phyloP scores from a whole-genome alignment of 169 alveolate genomes.

The Plasmodium blacklocki region DNA sequence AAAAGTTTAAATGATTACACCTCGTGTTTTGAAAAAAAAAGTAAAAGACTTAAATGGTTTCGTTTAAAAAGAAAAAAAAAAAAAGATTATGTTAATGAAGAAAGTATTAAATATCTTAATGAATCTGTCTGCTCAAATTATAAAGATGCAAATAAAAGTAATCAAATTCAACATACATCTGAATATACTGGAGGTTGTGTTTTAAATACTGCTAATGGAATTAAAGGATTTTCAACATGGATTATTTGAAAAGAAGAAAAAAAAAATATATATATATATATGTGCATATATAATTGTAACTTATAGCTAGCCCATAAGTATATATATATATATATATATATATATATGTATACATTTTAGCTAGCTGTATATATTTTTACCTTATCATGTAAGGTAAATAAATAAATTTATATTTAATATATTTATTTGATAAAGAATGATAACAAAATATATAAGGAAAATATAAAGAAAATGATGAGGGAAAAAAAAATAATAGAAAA shows the following conservation, averaged over 20 bases:
- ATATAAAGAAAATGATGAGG: too few species aligned
- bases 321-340: too few species aligned
- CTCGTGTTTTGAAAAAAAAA: slow-evolving; percentile 44
- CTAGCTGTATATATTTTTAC: too few species aligned
- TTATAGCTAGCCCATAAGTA: too few species aligned
- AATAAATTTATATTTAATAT: too few species aligned
- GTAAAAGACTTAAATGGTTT: slow-evolving; percentile 58
- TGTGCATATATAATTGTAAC: too few species aligned
- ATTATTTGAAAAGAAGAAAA: slow-evolving; percentile 29
- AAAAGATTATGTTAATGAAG: slow-evolving; percentile 29
- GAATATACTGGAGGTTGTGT: slow-evolving; percentile 27
- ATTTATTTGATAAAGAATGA: too few species aligned
- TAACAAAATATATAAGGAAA: too few species aligned
- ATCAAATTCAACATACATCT: slow-evolving; percentile 16
- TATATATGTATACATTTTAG: too few species aligned
- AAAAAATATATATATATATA: neutral
- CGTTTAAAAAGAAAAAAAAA: slow-evolving; percentile 62
- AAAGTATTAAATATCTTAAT: slow-evolving; percentile 55
- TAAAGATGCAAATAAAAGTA: slow-evolving; percentile 53
- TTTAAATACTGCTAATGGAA: slow-evolving; percentile 49
- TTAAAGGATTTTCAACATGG: slow-evolving; percentile 64
- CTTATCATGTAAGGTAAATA: too few species aligned
- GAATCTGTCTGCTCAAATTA: slow-evolving; percentile 74
- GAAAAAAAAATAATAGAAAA: too few species aligned
- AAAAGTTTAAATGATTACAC: slow-evolving; percentile 74